Evolutionary conservation across 73 alveolate species (phyloP), one percentile per base, ranked within the genome.

Genomic region (Urostyla sp.): DNA sequence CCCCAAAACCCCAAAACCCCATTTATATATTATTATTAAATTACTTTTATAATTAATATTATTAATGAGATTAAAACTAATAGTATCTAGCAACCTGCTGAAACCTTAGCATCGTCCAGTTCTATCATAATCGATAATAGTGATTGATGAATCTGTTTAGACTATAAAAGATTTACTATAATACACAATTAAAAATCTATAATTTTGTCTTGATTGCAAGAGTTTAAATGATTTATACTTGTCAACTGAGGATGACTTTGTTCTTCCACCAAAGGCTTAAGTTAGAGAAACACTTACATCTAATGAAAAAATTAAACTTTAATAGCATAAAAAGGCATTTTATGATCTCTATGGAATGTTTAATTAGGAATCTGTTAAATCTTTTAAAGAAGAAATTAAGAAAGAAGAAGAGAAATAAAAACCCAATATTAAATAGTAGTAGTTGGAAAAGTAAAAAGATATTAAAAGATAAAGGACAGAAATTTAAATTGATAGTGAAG

Each of bases 161-260:
- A 11, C 10, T 18, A 59, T 63, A 3, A 63, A 63, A 63, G 79
- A 63, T 15, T 34, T 63, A 5, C 16, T 63, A 50, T 43, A 31
- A 10, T 63, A 21, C 30, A 63, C 44, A 3, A 43, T 43, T 63
- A 43, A 34, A 8, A 43, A 37, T 8, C 26, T 13, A 21, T 8
- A 20, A 6, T 63, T 63, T 38, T 57, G 50, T 4, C 44, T 63
- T 16, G 45, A n/a, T 11, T 21, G 27, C 38, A 37, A 37, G 15
- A 63, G 16, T 21, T 50, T 60, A 5, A 55, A 63, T 21, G 5
- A 7, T 13, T 20, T 63, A 20, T 63, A 63, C 23, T 7, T 63
- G 57, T 43, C 79, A 0, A 63, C 79, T n/a, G 79, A 63, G 43
- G 79, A 63, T 63, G 79, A 63, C 18, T 63, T 15, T 63, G 7